These are phyloP conservation scores for Candida tammaniensis DNA, from an alignment of 805 yeast genomes.

Conservation along the genomic window DNA sequence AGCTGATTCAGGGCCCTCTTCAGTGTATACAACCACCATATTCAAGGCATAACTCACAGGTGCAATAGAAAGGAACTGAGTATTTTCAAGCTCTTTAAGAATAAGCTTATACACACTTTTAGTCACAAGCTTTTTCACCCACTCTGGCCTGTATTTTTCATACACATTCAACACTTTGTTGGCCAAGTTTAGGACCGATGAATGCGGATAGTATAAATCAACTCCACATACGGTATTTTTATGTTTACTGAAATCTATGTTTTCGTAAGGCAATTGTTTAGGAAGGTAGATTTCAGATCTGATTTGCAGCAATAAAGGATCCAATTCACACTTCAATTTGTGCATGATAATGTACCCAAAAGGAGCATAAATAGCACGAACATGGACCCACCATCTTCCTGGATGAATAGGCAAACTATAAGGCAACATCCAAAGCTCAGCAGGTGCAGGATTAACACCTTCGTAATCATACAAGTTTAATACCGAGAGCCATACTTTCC, in stretches of 20 bases:
- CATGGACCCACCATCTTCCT: slow-evolving; percentile 98
- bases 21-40: slow-evolving; percentile 64
- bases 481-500: slow-evolving; percentile 84
- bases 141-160: slow-evolving; percentile 73
- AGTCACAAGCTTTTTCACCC: slow-evolving; percentile 57
- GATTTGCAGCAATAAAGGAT: slow-evolving; percentile 62
- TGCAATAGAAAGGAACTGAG: slow-evolving; percentile 82
- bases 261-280: slow-evolving; percentile 50
- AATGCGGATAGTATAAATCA: slow-evolving; percentile 92
- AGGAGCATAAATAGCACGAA: slow-evolving; percentile 86
- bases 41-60: slow-evolving; percentile 90
- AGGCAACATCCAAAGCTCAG: slow-evolving; percentile 90
- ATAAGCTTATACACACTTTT: slow-evolving; percentile 58
- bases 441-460: slow-evolving; percentile 98
- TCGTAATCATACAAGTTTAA: slow-evolving; percentile 87
- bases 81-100: slow-evolving; percentile 71
- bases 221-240: slow-evolving; percentile 88
- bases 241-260: slow-evolving; percentile 65
- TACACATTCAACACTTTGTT: slow-evolving; percentile 61
- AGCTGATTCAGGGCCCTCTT: slow-evolving; percentile 67
- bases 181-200: slow-evolving; percentile 57
- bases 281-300: slow-evolving; percentile 72
- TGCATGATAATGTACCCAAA: slow-evolving; percentile 74
- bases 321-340: slow-evolving; percentile 53
- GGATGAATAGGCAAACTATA: slow-evolving; percentile 84